Conservation (phyloP, 371 early-diverging fungal genomes). For the Parasitella parasitica region DNA sequence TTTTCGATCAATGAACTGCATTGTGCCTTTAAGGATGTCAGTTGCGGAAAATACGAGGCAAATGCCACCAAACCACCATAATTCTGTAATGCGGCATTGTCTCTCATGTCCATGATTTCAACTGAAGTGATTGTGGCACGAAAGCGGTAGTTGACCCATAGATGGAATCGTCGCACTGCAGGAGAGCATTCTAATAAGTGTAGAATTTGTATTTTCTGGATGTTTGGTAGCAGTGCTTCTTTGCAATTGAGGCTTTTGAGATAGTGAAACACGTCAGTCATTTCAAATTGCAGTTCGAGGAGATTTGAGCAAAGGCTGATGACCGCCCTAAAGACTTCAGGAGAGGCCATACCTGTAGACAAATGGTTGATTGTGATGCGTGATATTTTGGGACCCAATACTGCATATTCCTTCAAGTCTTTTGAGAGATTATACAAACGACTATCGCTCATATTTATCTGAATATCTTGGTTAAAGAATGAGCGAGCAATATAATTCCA, state of each 20-base stretch:
- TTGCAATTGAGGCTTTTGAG: neutral
- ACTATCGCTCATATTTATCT: neutral
- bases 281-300: neutral
- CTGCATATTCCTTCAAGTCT: neutral
- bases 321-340: neutral
- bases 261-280: constrained; percentile 1
- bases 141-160: constrained; percentile 7
- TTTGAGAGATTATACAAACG: neutral
- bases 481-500: neutral
- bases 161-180: constrained; percentile 1
- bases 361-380: neutral
- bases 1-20: neutral
- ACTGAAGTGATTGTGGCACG: neutral
- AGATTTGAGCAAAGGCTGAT: constrained; percentile 1
- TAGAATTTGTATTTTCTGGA: neutral
- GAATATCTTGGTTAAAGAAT: neutral
- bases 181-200: neutral
- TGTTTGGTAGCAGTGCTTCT: neutral
- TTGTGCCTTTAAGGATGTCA: neutral
- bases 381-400: neutral
- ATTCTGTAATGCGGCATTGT: neutral
- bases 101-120: neutral
- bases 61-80: neutral
- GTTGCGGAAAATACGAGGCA: neutral
- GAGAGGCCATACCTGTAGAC: neutral